Base-by-base conservation (phyloP, 2,329 filamentous ascomycete genomes). In the Fusarium redolens region DNA sequence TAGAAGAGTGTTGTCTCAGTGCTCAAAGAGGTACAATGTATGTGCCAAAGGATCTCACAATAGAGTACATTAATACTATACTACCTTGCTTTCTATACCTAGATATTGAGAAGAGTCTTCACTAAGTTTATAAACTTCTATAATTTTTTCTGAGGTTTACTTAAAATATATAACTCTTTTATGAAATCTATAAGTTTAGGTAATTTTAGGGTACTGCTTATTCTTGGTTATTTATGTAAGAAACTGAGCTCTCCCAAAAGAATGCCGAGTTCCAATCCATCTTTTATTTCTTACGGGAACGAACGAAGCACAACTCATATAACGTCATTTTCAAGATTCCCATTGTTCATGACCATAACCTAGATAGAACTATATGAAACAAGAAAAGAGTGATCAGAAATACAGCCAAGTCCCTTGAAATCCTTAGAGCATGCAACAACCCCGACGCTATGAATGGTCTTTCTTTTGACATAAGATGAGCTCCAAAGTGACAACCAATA, bases 391-490 rank as follows among this genome's bases (percentile, higher is more conserved):
- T 18, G 31, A 10, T 41, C 37, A 22, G 51, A 71, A 41, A 50
- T 50, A 75, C 60, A 68, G 45, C 31, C 51, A 61, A 33, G 31
- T 56, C 20, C 72, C 63, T 56, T 57, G 15, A 35, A 41, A 61
- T 72, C 69, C 61, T 41, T 54, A 54, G 41, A 66, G 64, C 51
- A 77, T 70, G 72, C 70, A 68, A 67, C 59, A 71, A 75, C 68
- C 74, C 75, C 63, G 44, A 71, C 75, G 75, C 75, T 77, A 77
- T 77, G 75, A 77, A 74, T 74, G 61, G 55, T 56, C 63, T 56
- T 65, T 75, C 68, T 71, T 77, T 65, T 69, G 56, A 37, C 30
- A 47, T 40, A 57, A 60, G 64, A 65, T 44, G 52, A 61, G 61
- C 67, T 68, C 62, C 60, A 48, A 61, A 69, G 51, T 69, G 35